A percentile compares a stretch with the other conserved stretches of the same genome.
phyloP scores from a whole-genome alignment of 202 grass and related monocot genomes.

The Zoysia matrella region DNA sequence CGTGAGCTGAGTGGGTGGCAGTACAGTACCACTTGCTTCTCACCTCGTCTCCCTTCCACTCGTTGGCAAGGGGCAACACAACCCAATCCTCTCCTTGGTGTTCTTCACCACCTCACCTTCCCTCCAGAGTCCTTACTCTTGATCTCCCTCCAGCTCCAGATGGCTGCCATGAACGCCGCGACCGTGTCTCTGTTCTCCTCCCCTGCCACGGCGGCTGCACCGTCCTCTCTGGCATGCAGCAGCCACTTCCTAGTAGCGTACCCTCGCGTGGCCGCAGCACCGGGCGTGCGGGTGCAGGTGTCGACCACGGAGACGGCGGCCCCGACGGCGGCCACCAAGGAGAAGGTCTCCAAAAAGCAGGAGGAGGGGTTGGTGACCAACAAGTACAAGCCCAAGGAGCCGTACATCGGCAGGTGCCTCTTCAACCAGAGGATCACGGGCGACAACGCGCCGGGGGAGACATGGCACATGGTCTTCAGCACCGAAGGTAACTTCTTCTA shows the following conservation, averaged over 20 bases:
- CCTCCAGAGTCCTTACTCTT: background rate
- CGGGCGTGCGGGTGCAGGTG: conserved; percentile 54
- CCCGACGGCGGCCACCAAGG: conserved; percentile 51
- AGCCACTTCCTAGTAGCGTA: conserved; percentile 34
- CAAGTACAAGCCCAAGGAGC: conserved; percentile 86
- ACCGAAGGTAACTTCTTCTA: conserved; percentile 54
- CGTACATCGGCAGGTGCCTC: conserved; percentile 76
- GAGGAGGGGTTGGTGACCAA: conserved; percentile 81
- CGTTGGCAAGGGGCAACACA: conserved; percentile 4
- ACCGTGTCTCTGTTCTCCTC: conserved; percentile 41
- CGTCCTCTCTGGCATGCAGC: background rate
- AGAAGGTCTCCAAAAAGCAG: conserved; percentile 79
- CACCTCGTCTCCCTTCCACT: conserved; percentile 56
- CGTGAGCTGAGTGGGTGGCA: background rate
- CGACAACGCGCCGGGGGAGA: conserved; percentile 89
- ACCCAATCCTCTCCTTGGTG: conserved; percentile 37
- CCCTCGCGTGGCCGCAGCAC: background rate
- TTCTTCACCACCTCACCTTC: background rate
- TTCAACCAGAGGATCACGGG: conserved; percentile 95
- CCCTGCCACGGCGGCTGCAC: background rate
- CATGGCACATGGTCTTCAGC: conserved; percentile 99
- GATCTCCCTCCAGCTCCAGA: background rate
- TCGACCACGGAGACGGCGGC: conserved; percentile 59
- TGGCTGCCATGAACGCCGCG: conserved; percentile 52
- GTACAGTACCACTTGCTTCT: conserved; percentile 32